Evolutionary conservation across 2,329 filamentous ascomycete species (phyloP), one percentile per base, ranked within the genome.

Genomic region (Xylaria digitata): DNA sequence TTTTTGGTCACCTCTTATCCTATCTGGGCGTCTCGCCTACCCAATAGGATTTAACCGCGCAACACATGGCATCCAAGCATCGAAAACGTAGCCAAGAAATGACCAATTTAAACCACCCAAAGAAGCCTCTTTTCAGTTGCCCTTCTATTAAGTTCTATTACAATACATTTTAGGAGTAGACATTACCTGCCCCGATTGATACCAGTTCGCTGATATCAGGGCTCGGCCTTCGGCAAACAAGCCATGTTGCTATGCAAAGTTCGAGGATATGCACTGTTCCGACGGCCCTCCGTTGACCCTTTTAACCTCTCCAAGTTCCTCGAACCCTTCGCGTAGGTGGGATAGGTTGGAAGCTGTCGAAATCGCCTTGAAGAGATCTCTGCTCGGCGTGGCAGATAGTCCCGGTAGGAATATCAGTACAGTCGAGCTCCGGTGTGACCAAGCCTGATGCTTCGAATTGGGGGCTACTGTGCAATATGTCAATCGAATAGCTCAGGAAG

Each of bases 361-460:
- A 76, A 30, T 70, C 63, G 26, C 72, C 74, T 1, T 42, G 17
- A 23, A 75, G 66, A 15, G 71, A 61, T 15, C 63, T 62, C 57
- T 71, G 60, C 55, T 68, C 70, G 37, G 65, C 63, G 23, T 65
- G 56, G 59, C 75, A 76, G n/a, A 68, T 68, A 19, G 73, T 71
- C 37, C 63, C 70, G 6, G 67, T 63, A 46, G 66, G 57, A 1
- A 68, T 69, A 61, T 75, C 69, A 19, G 66, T 66, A 57, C 75
- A 76, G 11, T 66, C 43, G n/a, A 76, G 66, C 11, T 71, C 58
- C 19, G 73, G 72, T 15, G 19, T 61, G 45, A 72, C 42, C 21
- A 69, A 53, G 11, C 74, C 75, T 0, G 76, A 72, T 23, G 74
- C 75, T 66, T 77, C 76, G 50, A 72, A 71, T 46, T 67, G 61